A percentile compares a stretch with the other conserved stretches of the same genome.
Conservation (phyloP, 225 moss, liverwort and hornwort species). For the Ulota crispa region DNA sequence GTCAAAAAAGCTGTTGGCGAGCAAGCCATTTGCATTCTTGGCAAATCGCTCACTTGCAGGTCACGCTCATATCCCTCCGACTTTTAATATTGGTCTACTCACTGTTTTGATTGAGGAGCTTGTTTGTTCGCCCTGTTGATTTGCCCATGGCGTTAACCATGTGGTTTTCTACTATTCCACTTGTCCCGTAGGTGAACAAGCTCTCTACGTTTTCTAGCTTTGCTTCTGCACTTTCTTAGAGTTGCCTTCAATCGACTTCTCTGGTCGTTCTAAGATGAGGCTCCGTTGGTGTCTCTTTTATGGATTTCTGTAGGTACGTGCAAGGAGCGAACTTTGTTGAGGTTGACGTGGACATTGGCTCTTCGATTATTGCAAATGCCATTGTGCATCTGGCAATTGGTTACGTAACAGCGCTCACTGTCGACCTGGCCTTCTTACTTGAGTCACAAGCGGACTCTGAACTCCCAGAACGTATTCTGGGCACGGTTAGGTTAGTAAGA, state of each 20-base stretch:
- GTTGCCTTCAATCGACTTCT: background rate
- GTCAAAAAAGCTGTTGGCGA: slow-evolving; percentile 89
- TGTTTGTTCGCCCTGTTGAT: slow-evolving; percentile 7
- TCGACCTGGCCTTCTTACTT: slow-evolving; percentile 83
- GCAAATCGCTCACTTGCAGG: slow-evolving; percentile 82
- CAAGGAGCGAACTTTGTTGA: slow-evolving; percentile 74
- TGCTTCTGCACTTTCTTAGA: background rate
- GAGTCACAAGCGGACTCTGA: slow-evolving; percentile 77
- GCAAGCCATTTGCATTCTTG: slow-evolving; percentile 87
- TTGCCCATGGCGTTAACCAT: background rate
- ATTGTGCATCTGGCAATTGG: slow-evolving; percentile 83
- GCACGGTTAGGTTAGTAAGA: slow-evolving; percentile 57
- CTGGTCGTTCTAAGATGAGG: background rate
- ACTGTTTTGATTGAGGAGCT: background rate
- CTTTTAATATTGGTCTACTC: background rate
- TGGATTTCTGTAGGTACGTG: slow-evolving; percentile 49
- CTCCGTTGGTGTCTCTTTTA: background rate
- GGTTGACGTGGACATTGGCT: slow-evolving; percentile 88
- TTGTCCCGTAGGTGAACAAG: background rate
- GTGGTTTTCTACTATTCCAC: background rate
- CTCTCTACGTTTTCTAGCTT: background rate
- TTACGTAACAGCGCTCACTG: slow-evolving; percentile 65
- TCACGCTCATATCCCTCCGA: slow-evolving; percentile 22
- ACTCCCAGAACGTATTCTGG: slow-evolving; percentile 79
- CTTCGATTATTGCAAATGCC: slow-evolving; percentile 83